Evolutionary conservation across 2,329 filamentous ascomycete genomes (phyloP).

Genomic region (Alternaria conjuncta): DNA sequence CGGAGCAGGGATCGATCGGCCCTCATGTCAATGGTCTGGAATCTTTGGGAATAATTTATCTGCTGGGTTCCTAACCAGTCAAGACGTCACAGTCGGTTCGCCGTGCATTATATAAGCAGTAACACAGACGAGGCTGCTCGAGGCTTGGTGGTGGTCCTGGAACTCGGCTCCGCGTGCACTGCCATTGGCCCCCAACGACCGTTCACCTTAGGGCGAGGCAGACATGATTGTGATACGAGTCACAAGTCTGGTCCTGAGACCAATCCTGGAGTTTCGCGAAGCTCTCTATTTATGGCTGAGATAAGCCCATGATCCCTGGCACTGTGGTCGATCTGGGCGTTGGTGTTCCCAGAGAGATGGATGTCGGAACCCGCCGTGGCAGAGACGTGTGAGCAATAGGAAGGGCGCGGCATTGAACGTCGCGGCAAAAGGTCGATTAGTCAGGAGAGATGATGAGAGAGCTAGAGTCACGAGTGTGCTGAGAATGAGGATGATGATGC

Average conservation of each 20-base stretch:
- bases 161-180: constrained; percentile 7
- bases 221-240: constrained; percentile 14
- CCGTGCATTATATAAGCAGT: constrained; percentile 3
- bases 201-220: constrained; percentile 15
- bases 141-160: constrained; percentile 5
- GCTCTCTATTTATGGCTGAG: constrained; percentile 12
- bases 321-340: background rate
- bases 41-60: background rate
- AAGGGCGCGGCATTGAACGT: background rate
- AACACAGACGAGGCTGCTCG: background rate
- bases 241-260: background rate
- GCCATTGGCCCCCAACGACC: constrained; percentile 11
- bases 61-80: background rate
- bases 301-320: constrained; percentile 5
- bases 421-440: background rate
- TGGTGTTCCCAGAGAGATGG: background rate
- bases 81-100: background rate
- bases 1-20: background rate
- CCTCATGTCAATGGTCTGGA: background rate
- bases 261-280: background rate
- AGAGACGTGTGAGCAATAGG: background rate
- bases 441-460: background rate
- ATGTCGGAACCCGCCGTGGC: background rate
- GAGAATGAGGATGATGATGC: background rate
- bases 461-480: background rate